Evolutionary conservation across 495 filamentous ascomycete genomes (phyloP).

Genomic region (Hypoxylon cercidicola): DNA sequence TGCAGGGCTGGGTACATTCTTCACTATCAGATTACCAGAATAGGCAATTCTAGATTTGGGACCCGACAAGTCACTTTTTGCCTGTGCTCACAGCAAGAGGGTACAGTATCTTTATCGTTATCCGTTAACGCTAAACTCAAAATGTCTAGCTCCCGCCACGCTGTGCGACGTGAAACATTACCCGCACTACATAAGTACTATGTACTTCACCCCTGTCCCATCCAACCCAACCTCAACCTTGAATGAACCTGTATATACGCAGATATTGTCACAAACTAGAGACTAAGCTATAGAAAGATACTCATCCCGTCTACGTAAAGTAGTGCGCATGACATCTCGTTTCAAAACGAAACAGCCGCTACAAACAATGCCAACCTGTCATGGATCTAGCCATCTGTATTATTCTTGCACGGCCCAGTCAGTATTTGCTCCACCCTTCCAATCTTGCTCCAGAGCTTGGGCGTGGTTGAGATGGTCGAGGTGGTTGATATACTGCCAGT

Average conservation of each 20-base stretch:
- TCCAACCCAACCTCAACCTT: slow-evolving; percentile 18
- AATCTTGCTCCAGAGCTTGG: slow-evolving; percentile 27
- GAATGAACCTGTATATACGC: not conserved
- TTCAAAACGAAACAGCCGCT: slow-evolving; percentile 32
- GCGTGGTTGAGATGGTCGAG: slow-evolving; percentile 16
- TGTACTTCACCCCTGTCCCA: slow-evolving; percentile 6
- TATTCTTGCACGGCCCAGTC: slow-evolving; percentile 22
- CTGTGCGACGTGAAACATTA: slow-evolving; percentile 18
- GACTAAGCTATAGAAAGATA: slow-evolving; percentile 11
- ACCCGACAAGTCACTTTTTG: slow-evolving; percentile 16
- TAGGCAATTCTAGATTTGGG: not conserved
- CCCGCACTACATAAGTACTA: not conserved
- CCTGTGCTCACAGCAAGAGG: not conserved
- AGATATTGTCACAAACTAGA: not conserved
- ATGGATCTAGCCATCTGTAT: slow-evolving; percentile 14
- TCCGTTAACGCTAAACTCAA: not conserved
- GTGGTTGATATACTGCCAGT: slow-evolving; percentile 10
- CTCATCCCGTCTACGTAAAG: slow-evolving; percentile 26
- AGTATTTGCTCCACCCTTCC: slow-evolving; percentile 17
- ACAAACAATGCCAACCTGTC: slow-evolving; percentile 39
- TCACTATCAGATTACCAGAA: not conserved
- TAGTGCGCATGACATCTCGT: slow-evolving; percentile 31
- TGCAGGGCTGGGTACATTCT: slow-evolving; percentile 1
- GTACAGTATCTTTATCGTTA: slow-evolving; percentile 20
- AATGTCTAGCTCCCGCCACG: slow-evolving; percentile 22